phyloP scores from a whole-genome alignment of 2,329 filamentous ascomycete genomes.

The Trichoderma citrinoviride region DNA sequence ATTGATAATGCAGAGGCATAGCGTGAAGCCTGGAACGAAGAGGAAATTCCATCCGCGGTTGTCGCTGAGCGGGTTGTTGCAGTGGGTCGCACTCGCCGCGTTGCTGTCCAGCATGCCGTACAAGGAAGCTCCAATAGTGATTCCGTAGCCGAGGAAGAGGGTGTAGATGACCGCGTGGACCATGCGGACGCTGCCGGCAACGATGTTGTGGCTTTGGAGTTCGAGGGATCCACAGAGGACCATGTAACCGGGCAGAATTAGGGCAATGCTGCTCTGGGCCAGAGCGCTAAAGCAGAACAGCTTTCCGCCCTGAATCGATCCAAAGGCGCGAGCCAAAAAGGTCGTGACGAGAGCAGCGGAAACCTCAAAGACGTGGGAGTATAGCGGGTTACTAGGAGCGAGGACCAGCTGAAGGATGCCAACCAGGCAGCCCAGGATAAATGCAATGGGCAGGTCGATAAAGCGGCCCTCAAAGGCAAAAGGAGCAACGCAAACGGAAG shows the following conservation, averaged over 20 bases:
- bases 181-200: constrained; percentile 71
- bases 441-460: constrained; percentile 75
- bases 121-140: constrained; percentile 65
- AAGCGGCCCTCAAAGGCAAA: constrained; percentile 76
- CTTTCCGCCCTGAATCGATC: constrained; percentile 57
- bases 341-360: constrained; percentile 62
- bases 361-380: constrained; percentile 54
- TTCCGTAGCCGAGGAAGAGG: constrained; percentile 70
- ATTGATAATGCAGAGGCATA: constrained; percentile 75
- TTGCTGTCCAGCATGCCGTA: constrained; percentile 61
- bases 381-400: constrained; percentile 70
- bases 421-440: constrained; percentile 70
- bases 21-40: constrained; percentile 71
- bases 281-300: constrained; percentile 71
- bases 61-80: constrained; percentile 48
- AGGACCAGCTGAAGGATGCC: constrained; percentile 72
- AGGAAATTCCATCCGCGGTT: constrained; percentile 55
- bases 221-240: constrained; percentile 54
- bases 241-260: constrained; percentile 66
- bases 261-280: constrained; percentile 69
- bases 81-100: constrained; percentile 47
- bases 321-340: constrained; percentile 66
- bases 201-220: constrained; percentile 66
- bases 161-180: constrained; percentile 75
- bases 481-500: constrained; percentile 71